phyloP scores from a whole-genome alignment of 805 yeast species.

The Zygosaccharomyces bailii region DNA sequence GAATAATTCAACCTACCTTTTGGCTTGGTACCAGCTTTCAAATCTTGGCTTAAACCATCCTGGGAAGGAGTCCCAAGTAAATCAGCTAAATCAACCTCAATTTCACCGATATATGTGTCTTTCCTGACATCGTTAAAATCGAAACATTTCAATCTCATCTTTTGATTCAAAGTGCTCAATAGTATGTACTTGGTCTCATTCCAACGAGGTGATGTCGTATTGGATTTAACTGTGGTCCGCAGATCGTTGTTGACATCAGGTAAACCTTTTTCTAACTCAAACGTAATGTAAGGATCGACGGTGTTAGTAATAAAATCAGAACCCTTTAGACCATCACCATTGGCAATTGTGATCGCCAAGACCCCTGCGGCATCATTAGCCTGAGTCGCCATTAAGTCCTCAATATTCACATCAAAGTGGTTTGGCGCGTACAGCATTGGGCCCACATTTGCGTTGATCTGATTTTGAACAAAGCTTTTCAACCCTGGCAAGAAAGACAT shows the following conservation, averaged over 20 bases:
- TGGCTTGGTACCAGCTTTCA: constrained; percentile 43
- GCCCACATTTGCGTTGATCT: constrained; percentile 65
- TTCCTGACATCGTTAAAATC: constrained; percentile 56
- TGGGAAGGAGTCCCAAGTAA: constrained; percentile 50
- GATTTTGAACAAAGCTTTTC: constrained; percentile 62
- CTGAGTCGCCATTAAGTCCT: constrained; percentile 61
- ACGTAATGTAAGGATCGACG: constrained; percentile 57
- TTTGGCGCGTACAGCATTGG: constrained; percentile 84
- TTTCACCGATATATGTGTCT: constrained; percentile 49
- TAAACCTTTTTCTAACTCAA: constrained; percentile 43
- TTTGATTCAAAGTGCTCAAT: constrained; percentile 54
- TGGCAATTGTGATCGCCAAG: constrained; percentile 57
- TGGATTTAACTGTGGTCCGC: constrained; percentile 56
- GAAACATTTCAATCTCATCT: constrained; percentile 51
- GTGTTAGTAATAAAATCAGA: constrained; percentile 40
- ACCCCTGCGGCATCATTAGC: constrained; percentile 69
- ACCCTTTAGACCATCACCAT: constrained; percentile 48
- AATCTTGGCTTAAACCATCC: constrained; percentile 24
- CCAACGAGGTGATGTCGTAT: constrained; percentile 57
- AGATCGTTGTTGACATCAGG: constrained; percentile 40
- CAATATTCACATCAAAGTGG: constrained; percentile 70
- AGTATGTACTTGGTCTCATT: constrained; percentile 62
- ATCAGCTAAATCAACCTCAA: constrained; percentile 54
- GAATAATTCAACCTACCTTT: constrained; percentile 62
- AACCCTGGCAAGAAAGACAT: constrained; percentile 84